A percentile compares a stretch with the other conserved stretches of the same genome.
These are phyloP conservation scores for Pestalotiopsis fici DNA, from an alignment of 2,329 filamentous ascomycete species.

Conservation along the genomic window DNA sequence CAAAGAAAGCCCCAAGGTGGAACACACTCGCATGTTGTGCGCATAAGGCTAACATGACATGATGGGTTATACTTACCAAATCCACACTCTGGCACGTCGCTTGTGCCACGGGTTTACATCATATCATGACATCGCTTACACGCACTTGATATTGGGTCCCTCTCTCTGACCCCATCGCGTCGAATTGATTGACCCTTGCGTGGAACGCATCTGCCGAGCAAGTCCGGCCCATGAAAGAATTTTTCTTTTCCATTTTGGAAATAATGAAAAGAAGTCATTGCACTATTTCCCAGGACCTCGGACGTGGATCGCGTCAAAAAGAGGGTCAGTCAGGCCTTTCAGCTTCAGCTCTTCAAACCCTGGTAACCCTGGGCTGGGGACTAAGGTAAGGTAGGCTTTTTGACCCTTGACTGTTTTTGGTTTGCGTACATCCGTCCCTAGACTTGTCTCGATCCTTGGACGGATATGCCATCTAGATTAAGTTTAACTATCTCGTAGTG, in stretches of 20 bases:
- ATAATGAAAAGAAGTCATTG: too few relatives aligned
- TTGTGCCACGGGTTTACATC: too few relatives aligned
- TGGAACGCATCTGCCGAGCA: background rate
- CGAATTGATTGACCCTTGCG: background rate
- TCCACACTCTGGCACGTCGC: too few relatives aligned
- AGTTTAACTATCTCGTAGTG: too few relatives aligned
- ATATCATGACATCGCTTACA: too few relatives aligned
- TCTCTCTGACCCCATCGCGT: background rate
- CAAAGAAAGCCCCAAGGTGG: too few relatives aligned
- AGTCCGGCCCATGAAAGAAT: background rate
- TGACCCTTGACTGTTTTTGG: background rate
- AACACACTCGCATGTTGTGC: too few relatives aligned
- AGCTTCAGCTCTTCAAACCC: background rate
- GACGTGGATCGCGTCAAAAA: background rate
- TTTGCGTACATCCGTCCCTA: background rate
- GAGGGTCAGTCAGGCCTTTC: background rate
- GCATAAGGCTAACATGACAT: too few relatives aligned
- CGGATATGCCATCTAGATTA: too few relatives aligned
- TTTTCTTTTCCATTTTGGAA: too few relatives aligned
- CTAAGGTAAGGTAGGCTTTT: background rate
- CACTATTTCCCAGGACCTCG: background rate
- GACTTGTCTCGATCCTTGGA: background rate
- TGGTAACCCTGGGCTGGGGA: background rate
- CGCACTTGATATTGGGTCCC: background rate
- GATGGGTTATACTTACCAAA: too few relatives aligned